These are phyloP conservation scores for Lathyrus tuberosus DNA, from an alignment of 306 rosid genomes.

Conservation along the genomic window DNA sequence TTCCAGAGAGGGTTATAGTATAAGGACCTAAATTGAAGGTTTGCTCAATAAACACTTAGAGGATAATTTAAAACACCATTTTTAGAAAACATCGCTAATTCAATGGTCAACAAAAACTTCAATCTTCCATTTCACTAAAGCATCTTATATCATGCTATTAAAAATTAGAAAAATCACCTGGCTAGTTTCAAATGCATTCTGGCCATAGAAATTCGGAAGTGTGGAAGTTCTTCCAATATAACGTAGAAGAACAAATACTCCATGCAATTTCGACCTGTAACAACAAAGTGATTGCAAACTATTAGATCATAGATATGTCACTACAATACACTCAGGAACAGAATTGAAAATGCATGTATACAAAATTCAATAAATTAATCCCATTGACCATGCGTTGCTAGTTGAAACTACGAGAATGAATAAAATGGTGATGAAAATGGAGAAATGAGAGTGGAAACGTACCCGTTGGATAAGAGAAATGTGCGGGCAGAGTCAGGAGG, in stretches of 20 bases:
- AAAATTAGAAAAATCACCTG: constrained; percentile 56
- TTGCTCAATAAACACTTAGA: not conserved
- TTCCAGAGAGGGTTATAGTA: too few relatives aligned
- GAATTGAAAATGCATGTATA: not conserved
- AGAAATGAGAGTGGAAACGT: constrained; percentile 15
- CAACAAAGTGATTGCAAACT: constrained; percentile 18
- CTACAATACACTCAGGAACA: not conserved
- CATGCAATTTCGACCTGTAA: constrained; percentile 66
- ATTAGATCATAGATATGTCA: not conserved
- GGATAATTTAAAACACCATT: constrained; percentile 16
- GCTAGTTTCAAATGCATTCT: constrained; percentile 58
- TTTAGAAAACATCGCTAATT: not conserved
- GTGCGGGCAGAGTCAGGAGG: constrained; percentile 59
- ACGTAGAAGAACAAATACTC: constrained; percentile 67
- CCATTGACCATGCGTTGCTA: not conserved
- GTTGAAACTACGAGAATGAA: not conserved
- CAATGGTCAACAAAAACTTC: not conserved
- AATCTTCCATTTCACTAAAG: not conserved
- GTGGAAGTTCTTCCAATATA: constrained; percentile 59
- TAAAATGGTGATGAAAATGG: not conserved
- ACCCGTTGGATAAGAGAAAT: constrained; percentile 70
- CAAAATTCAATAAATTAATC: not conserved
- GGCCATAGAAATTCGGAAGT: constrained; percentile 68
- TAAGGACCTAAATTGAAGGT: not conserved
- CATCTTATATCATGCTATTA: not conserved